Evolutionary conservation across 179 eudicot genomes (phyloP).

Genomic region (Corrigiola litoralis): DNA sequence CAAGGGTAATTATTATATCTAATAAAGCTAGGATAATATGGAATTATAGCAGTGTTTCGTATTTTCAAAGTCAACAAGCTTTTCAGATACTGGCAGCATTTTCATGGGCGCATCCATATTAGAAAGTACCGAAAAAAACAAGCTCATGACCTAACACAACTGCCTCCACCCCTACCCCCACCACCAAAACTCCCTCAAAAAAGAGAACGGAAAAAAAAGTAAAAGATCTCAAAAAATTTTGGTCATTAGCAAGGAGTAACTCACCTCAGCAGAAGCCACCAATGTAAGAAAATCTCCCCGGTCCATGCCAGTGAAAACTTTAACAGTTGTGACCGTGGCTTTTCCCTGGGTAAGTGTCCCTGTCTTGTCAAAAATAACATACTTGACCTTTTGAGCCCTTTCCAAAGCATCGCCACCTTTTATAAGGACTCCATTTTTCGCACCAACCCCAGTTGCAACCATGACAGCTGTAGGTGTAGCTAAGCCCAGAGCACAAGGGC

Average conservation of each 20-base stretch:
- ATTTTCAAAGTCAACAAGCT: too few species aligned
- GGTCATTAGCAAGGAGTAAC: not conserved
- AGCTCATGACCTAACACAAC: too few species aligned
- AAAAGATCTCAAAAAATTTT: not conserved
- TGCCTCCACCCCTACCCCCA: not conserved
- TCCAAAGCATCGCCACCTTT: slow-evolving; percentile 98
- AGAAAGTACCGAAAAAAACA: too few species aligned
- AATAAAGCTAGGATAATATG: too few species aligned
- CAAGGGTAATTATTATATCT: too few species aligned
- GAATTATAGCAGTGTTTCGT: too few species aligned
- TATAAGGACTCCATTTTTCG: slow-evolving; percentile 84
- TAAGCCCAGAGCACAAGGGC: slow-evolving; percentile 95
- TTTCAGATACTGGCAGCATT: too few species aligned
- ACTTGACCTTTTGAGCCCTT: slow-evolving; percentile 75
- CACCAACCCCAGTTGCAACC: slow-evolving; percentile 99
- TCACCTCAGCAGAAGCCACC: slow-evolving; percentile 99
- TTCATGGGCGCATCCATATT: too few species aligned
- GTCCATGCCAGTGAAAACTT: slow-evolving; percentile 71
- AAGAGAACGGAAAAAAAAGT: not conserved
- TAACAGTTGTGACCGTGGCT: slow-evolving; percentile 76
- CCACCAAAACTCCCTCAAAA: not conserved
- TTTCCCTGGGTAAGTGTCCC: slow-evolving; percentile 95
- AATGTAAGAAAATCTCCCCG: slow-evolving; percentile 83
- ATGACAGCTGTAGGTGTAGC: slow-evolving; percentile 98
- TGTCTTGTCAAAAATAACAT: slow-evolving; percentile 89